phyloP scores from a whole-genome alignment of 1,139 yeast genomes.

The Yamadazyma oceani region DNA sequence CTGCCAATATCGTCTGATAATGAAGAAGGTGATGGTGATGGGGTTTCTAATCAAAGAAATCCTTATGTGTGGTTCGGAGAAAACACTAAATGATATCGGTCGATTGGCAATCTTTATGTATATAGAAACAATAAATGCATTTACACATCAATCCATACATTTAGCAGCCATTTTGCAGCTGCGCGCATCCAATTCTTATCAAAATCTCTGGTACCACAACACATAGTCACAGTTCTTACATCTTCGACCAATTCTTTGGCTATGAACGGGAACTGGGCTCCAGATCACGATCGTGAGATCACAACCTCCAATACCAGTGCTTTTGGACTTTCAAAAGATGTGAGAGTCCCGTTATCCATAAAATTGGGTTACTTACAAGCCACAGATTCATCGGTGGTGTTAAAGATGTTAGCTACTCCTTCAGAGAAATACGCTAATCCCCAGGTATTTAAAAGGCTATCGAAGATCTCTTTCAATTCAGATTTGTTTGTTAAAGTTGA shows the following conservation, averaged over 20 bases:
- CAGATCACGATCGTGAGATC: neutral
- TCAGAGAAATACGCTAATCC: conserved; percentile 62
- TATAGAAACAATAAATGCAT: too few species aligned
- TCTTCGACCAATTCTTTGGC: neutral
- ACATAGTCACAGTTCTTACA: too few species aligned
- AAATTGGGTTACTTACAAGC: conserved; percentile 37
- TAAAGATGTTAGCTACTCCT: conserved; percentile 39
- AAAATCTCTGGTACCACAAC: too few species aligned
- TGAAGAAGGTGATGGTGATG: conserved; percentile 15
- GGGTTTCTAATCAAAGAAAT: conserved; percentile 8
- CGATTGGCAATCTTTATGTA: neutral
- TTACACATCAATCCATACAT: too few species aligned
- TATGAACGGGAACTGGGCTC: neutral
- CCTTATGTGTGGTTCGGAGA: conserved; percentile 40
- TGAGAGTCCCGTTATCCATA: conserved; percentile 49
- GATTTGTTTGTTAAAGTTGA: conserved; percentile 66
- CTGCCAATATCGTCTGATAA: conserved; percentile 20
- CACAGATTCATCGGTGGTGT: conserved; percentile 20
- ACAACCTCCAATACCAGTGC: conserved; percentile 45
- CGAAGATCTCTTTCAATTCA: conserved; percentile 51
- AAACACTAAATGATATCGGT: conserved; percentile 14
- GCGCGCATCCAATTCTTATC: neutral
- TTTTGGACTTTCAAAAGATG: conserved; percentile 75
- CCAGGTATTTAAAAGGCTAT: conserved; percentile 44
- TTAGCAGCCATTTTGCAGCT: neutral